These are phyloP conservation scores for Immersiella caudata DNA, from an alignment of 495 filamentous ascomycete genomes.

Conservation along the genomic window DNA sequence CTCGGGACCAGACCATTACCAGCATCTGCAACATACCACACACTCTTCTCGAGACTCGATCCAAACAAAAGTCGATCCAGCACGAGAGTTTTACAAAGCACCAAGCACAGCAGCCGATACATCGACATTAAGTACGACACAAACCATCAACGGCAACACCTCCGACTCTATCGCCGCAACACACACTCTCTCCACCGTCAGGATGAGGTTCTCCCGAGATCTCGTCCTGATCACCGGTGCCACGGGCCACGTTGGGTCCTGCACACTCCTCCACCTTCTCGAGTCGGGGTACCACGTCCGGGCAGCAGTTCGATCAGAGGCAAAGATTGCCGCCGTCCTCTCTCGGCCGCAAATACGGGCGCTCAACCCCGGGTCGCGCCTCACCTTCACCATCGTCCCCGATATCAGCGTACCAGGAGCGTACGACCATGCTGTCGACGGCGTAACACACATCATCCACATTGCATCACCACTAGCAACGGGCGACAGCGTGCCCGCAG, in stretches of 20 bases:
- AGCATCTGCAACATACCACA: neutral
- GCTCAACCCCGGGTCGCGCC: conserved; percentile 33
- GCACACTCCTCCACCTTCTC: conserved; percentile 41
- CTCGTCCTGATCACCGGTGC: conserved; percentile 52
- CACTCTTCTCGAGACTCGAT: neutral
- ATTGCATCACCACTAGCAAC: conserved; percentile 58
- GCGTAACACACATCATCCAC: conserved; percentile 54
- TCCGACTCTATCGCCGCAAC: neutral
- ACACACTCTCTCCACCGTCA: neutral
- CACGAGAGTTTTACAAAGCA: neutral
- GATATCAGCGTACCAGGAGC: conserved; percentile 49
- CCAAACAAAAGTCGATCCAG: no score
- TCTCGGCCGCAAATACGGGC: conserved; percentile 34
- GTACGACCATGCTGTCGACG: conserved; percentile 51
- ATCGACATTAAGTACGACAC: neutral
- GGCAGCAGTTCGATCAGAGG: conserved; percentile 49
- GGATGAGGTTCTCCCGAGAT: conserved; percentile 24
- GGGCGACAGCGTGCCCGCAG: conserved; percentile 47
- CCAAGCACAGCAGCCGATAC: neutral
- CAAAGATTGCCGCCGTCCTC: conserved; percentile 34
- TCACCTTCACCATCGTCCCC: conserved; percentile 50
- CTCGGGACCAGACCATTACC: neutral
- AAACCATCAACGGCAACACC: neutral
- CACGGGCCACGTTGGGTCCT: conserved; percentile 53
- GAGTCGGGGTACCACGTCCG: conserved; percentile 47